These are phyloP conservation scores for Erigeron philadelphicus DNA, from an alignment of 140 eudicot species.

Conservation along the genomic window DNA sequence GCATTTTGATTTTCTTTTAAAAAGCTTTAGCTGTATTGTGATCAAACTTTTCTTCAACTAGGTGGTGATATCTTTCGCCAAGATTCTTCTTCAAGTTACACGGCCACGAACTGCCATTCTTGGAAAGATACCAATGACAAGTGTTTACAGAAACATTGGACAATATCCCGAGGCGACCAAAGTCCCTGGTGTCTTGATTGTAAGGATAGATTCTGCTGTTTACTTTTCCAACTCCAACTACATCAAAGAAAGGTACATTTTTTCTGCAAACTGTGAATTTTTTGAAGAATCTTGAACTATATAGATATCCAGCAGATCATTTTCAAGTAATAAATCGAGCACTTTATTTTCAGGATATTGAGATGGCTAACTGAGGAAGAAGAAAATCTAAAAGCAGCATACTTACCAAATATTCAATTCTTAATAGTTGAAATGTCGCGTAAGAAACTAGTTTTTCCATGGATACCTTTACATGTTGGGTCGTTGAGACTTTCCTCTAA, in stretches of 20 bases:
- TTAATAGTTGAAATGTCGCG: constrained; percentile 75
- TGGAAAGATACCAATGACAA: constrained; percentile 71
- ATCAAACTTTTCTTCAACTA: constrained; percentile 18
- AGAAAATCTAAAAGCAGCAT: constrained; percentile 38
- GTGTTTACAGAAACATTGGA: constrained; percentile 57
- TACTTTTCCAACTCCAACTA: constrained; percentile 85
- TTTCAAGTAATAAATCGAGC: not conserved
- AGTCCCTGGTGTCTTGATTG: constrained; percentile 56
- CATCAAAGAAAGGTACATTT: constrained; percentile 49
- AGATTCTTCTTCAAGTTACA: constrained; percentile 77
- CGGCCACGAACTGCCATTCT: constrained; percentile 70
- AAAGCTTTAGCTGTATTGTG: not conserved
- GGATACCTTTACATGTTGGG: not conserved
- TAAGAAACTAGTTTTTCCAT: constrained; percentile 32
- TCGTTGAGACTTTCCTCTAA: not conserved
- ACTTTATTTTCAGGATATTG: constrained; percentile 43
- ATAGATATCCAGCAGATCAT: too few relatives aligned
- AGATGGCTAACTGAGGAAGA: constrained; percentile 74
- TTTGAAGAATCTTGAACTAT: not conserved
- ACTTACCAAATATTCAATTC: constrained; percentile 47
- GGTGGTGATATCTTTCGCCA: constrained; percentile 76
- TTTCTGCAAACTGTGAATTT: not conserved
- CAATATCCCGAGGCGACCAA: constrained; percentile 75
- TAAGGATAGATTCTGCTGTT: constrained; percentile 73
- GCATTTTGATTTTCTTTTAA: not conserved